These are phyloP conservation scores for Mycocentrospora acerina DNA, from an alignment of 2,329 filamentous ascomycete genomes.

Conservation along the genomic window DNA sequence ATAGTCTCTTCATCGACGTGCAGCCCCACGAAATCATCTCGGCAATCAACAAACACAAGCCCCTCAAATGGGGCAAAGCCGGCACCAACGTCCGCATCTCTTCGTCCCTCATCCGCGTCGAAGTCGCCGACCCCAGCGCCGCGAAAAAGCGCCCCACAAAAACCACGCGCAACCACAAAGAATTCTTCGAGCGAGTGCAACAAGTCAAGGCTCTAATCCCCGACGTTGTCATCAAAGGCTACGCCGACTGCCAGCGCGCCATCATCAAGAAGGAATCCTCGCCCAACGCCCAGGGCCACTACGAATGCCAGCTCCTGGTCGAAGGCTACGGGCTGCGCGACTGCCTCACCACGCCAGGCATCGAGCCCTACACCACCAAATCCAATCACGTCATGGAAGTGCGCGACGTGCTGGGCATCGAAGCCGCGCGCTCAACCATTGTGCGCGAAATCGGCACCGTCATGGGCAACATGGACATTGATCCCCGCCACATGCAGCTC, in stretches of 20 bases:
- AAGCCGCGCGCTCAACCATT: constrained; percentile 88
- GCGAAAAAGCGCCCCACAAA: constrained; percentile 32
- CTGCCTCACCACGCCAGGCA: constrained; percentile 92
- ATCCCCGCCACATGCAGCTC: constrained; percentile 96
- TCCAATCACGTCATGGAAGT: constrained; percentile 93
- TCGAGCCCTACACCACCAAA: constrained; percentile 72
- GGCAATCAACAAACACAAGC: constrained; percentile 78
- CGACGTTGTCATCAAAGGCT: constrained; percentile 83
- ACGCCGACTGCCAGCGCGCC: constrained; percentile 79
- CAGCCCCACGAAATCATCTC: constrained; percentile 69
- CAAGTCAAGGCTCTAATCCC: constrained; percentile 81
- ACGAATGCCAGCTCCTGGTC: constrained; percentile 64
- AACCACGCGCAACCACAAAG: constrained; percentile 50
- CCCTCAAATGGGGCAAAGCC: constrained; percentile 70
- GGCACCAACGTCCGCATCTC: constrained; percentile 57
- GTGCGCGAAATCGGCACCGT: constrained; percentile 83
- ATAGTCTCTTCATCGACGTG: constrained; percentile 80
- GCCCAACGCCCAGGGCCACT: constrained; percentile 64
- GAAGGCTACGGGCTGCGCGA: constrained; percentile 89
- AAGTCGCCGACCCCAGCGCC: constrained; percentile 56
- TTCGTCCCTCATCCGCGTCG: constrained; percentile 66
- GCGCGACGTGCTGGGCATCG: constrained; percentile 84
- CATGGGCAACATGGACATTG: constrained; percentile 93
- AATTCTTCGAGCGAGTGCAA: constrained; percentile 77
- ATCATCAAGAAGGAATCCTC: constrained; percentile 82